Conservation (phyloP, 305 asterid genomes). For the Plantago coronopus region DNA sequence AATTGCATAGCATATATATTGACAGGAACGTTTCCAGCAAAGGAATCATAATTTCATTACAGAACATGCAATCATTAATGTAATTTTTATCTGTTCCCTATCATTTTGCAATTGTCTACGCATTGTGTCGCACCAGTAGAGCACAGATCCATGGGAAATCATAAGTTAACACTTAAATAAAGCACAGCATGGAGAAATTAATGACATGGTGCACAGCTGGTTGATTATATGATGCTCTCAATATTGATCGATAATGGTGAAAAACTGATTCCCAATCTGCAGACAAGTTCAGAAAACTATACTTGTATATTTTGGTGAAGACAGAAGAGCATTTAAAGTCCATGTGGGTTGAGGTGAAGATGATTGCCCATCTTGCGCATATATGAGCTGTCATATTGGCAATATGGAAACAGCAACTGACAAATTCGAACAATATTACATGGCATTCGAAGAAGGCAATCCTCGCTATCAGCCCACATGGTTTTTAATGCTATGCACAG, state of each 20-base stretch:
- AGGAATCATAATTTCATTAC: background rate
- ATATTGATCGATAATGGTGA: background rate
- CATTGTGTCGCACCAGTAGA: background rate
- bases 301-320: background rate
- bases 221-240: background rate
- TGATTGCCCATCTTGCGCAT: background rate
- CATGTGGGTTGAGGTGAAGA: background rate
- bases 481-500: background rate
- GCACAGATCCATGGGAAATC: background rate
- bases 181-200: background rate
- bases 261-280: background rate
- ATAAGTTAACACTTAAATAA: background rate
- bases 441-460: background rate
- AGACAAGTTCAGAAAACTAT: background rate
- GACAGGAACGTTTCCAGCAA: background rate
- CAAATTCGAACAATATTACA: too few relatives aligned
- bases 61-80: background rate
- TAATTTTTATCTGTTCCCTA: background rate
- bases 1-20: background rate
- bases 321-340: background rate
- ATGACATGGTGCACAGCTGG: background rate
- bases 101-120: background rate
- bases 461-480: background rate
- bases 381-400: too few relatives aligned
- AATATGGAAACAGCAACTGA: too few relatives aligned